These are phyloP conservation scores for Aquanectria penicillioides DNA, from an alignment of 2,329 filamentous ascomycete species.

Conservation along the genomic window DNA sequence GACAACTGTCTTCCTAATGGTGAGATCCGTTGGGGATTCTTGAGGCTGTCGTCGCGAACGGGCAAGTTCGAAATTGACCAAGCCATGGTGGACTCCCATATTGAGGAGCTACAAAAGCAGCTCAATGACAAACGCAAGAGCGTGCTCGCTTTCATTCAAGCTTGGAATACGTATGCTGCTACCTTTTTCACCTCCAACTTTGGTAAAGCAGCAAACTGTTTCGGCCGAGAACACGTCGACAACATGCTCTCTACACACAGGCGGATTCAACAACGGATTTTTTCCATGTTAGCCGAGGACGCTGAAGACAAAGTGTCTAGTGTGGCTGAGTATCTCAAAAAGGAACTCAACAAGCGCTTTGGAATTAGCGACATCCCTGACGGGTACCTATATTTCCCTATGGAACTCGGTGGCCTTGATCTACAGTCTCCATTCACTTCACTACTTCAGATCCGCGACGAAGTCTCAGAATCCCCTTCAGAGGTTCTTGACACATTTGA, in stretches of 20 bases:
- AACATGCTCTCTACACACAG: conserved; percentile 61
- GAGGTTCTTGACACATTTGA: conserved; percentile 45
- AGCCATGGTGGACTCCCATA: conserved; percentile 66
- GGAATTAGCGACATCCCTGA: conserved; percentile 54
- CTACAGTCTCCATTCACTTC: conserved; percentile 57
- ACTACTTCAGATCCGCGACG: conserved; percentile 51
- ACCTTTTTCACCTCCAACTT: conserved; percentile 65
- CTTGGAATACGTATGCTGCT: conserved; percentile 63
- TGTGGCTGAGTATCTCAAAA: conserved; percentile 66
- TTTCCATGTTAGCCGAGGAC: conserved; percentile 47
- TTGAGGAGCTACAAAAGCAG: conserved; percentile 67
- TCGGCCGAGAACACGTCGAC: conserved; percentile 61
- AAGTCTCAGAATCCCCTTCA: conserved; percentile 43
- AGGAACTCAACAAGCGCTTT: conserved; percentile 63
- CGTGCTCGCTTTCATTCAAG: conserved; percentile 55
- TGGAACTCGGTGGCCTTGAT: conserved; percentile 58
- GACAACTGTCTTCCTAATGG: conserved; percentile 55
- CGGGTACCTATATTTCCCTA: conserved; percentile 58
- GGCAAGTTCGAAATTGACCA: conserved; percentile 70
- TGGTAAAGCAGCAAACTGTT: conserved; percentile 61
- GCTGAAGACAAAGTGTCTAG: conserved; percentile 44
- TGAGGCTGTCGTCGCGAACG: conserved; percentile 61
- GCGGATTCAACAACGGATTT: conserved; percentile 59
- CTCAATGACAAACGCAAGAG: conserved; percentile 63
- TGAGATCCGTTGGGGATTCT: conserved; percentile 64